Conservation (phyloP, 73 alveolate species). For the Tetrahymena thermophila region DNA sequence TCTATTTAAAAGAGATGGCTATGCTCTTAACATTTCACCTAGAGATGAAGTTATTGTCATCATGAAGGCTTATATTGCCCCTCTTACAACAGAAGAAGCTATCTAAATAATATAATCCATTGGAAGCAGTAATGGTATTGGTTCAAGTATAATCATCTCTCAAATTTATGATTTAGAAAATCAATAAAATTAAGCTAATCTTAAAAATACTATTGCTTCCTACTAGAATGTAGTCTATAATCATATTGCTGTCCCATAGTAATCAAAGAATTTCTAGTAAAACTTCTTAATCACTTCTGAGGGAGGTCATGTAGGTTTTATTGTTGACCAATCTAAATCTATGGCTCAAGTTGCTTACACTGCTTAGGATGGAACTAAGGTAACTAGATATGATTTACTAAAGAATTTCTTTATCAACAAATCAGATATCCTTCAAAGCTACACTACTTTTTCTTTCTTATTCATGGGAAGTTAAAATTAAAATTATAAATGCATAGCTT, state of each 20-base stretch:
- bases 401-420: not conserved
- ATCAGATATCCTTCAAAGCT: not conserved
- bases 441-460: not conserved
- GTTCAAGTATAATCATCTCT: not conserved
- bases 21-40: not conserved
- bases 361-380: not conserved
- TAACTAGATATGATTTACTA: not conserved
- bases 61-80: not conserved
- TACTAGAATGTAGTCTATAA: not conserved
- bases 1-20: no score
- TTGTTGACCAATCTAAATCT: not conserved
- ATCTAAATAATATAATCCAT: not conserved
- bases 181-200: not conserved
- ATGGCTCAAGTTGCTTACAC: not conserved
- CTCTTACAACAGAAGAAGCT: not conserved
- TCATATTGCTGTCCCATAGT: not conserved
- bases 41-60: not conserved
- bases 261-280: not conserved
- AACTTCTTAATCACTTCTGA: not conserved
- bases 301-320: not conserved
- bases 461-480: not conserved
- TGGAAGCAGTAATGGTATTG: not conserved
- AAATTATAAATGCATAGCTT: not conserved
- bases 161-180: not conserved
- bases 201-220: not conserved